Base-by-base conservation (phyloP, 1,284 basidiomycete genomes). In the Binderoboletus segoi region DNA sequence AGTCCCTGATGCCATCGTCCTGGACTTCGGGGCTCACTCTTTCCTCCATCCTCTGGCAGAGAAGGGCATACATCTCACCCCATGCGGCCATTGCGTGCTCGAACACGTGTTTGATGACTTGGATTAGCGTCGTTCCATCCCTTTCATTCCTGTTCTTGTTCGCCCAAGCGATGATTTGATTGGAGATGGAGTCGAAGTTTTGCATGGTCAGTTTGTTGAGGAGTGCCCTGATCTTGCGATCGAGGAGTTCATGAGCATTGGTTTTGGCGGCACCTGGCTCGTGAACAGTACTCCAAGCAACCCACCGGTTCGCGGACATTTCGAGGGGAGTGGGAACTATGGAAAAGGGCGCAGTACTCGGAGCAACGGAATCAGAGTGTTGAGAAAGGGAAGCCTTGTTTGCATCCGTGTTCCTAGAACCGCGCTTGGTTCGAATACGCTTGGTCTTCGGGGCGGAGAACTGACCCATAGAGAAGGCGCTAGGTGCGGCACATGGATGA, bases 121-220 rank as follows among this genome's bases (percentile, higher is more conserved):
- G 93, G 65, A 96, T 94, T 66, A 98, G 84, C 2, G 95, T 97
- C 60, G 91, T 85, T 4, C 95, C 96, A 70, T 98, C 94, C 70
- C 85, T 92, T 82, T 99, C 96, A 64, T 88, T 83, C 75, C 89
- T 87, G 8, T 92, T 94, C 79, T 88, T 94, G 84, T 98, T 97
- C 45, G 94, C 96, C 92, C 92, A 98, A 20, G 83, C 78, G 62
- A 98, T 89, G 69, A 98, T 94, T 75, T 97, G 93, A 67, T 89
- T 84, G 8, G 91, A 96, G 67, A 98, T 97, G 8, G 91, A 90
- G 65, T 96, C 94, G 80, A 98, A 98, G 71, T 93, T 94, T 79
- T 98, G 94, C 84, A 96, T 89, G 2, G 96, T 96, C 48, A 98
- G 86, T 79, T 96, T 98, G 85, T 98, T 98, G 68, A 99, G 88